Percentiles rank a stretch among this genome's conserved stretches.
Evolutionary conservation across 257 asterid genomes (phyloP).

Genomic region (Solanum lycopersicoides): DNA sequence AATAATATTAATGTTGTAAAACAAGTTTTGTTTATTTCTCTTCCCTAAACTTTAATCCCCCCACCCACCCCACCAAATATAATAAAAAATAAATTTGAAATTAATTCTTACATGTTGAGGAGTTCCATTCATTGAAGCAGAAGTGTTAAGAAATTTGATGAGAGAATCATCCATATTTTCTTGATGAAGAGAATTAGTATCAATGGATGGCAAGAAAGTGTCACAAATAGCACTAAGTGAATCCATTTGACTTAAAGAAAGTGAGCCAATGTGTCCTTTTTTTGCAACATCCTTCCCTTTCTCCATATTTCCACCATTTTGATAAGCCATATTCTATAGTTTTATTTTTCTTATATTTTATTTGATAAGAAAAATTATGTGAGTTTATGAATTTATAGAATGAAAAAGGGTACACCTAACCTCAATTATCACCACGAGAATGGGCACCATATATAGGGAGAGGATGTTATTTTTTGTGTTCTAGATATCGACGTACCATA

Average conservation of each 20-base stretch:
- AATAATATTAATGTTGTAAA: background rate
- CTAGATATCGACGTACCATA: background rate
- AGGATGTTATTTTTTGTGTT: background rate
- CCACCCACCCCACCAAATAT: background rate
- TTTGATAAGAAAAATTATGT: background rate
- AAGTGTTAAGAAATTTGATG: background rate
- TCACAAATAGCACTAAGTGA: background rate
- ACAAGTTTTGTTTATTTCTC: background rate
- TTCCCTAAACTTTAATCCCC: background rate
- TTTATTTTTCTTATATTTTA: background rate
- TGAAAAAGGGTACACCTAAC: background rate
- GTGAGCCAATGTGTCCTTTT: background rate
- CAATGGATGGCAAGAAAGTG: background rate
- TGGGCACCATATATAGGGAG: background rate
- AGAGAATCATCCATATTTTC: background rate
- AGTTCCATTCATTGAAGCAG: background rate
- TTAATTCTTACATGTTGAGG: background rate
- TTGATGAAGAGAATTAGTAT: background rate
- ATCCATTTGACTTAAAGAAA: background rate
- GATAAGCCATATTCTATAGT: background rate
- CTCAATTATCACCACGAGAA: background rate
- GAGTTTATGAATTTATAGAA: background rate
- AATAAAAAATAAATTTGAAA: background rate
- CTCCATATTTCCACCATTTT: background rate
- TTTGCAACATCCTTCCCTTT: background rate